These are phyloP conservation scores for Gastrodia elata DNA, from an alignment of 106 monocot species.

Conservation along the genomic window DNA sequence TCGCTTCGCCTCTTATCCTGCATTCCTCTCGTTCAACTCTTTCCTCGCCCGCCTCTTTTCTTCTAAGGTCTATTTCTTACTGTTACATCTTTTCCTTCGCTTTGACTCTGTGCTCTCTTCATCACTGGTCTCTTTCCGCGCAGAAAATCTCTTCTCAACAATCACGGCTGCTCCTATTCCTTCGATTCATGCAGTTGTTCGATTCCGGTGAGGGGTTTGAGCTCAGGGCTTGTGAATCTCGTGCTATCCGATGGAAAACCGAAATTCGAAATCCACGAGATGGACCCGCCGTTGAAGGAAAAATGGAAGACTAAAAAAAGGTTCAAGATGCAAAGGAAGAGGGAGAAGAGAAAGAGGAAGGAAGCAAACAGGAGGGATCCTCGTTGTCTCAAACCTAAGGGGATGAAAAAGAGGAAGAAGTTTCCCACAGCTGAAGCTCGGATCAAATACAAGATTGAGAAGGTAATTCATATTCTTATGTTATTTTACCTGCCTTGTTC, in stretches of 20 bases:
- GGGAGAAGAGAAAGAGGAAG: slow-evolving; percentile 75
- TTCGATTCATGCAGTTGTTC: not conserved
- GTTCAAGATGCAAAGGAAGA: slow-evolving; percentile 68
- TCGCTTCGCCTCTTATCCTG: not conserved
- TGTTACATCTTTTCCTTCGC: not conserved
- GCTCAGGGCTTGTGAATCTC: slow-evolving; percentile 35
- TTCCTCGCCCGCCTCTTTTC: not conserved
- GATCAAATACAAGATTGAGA: slow-evolving; percentile 73
- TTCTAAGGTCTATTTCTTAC: not conserved
- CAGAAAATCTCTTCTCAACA: not conserved
- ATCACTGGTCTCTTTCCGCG: not conserved
- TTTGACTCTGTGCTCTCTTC: not conserved
- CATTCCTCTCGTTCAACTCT: not conserved
- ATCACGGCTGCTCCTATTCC: not conserved
- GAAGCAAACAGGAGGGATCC: slow-evolving; percentile 70
- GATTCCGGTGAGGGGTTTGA: slow-evolving; percentile 2
- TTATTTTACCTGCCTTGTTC: not conserved
- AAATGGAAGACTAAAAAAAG: slow-evolving; percentile 65
- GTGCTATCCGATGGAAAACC: slow-evolving; percentile 54
- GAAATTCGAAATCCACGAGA: slow-evolving; percentile 55
- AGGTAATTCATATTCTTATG: slow-evolving; percentile 22
- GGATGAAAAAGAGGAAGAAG: slow-evolving; percentile 43
- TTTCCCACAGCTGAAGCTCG: slow-evolving; percentile 49
- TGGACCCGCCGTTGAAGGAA: slow-evolving; percentile 44
- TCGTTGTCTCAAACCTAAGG: slow-evolving; percentile 45